These are phyloP conservation scores for Fusarium abutilonis DNA, from an alignment of 2,329 filamentous ascomycete genomes.

Conservation along the genomic window DNA sequence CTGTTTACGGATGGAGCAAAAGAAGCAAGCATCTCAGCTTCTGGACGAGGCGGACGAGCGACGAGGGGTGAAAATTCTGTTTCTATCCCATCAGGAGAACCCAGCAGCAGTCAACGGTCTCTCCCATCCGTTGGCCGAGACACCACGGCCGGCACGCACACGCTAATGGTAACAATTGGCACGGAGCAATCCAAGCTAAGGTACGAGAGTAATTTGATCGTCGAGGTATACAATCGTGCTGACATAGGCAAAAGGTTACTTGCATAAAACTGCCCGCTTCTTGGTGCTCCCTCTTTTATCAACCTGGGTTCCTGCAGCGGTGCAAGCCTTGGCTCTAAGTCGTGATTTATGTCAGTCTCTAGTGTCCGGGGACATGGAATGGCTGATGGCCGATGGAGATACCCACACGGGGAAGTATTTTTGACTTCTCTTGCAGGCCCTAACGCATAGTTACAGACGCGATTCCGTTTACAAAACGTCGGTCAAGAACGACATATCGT, in stretches of 20 bases:
- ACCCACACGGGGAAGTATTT: slow-evolving; percentile 19
- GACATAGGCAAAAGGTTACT: slow-evolving; percentile 26
- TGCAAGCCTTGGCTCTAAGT: slow-evolving; percentile 30
- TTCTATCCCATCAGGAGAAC: slow-evolving; percentile 43
- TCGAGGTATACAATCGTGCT: slow-evolving; percentile 28
- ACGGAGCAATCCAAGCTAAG: slow-evolving; percentile 15
- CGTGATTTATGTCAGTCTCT: slow-evolving; percentile 25
- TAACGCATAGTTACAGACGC: slow-evolving; percentile 34
- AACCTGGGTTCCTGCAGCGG: slow-evolving; percentile 34
- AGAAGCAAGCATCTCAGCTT: slow-evolving; percentile 37
- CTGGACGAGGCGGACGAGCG: slow-evolving; percentile 38
- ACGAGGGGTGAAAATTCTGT: slow-evolving; percentile 47
- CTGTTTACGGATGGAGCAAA: slow-evolving; percentile 35
- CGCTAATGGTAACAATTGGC: slow-evolving; percentile 13
- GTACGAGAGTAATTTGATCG: slow-evolving; percentile 6
- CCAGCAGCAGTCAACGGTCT: slow-evolving; percentile 29
- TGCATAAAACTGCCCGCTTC: slow-evolving; percentile 8
- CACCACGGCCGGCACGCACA: not conserved
- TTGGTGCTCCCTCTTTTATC: not conserved
- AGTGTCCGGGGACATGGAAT: slow-evolving; percentile 16
- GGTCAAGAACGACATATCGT: slow-evolving; percentile 38
- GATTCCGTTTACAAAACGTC: slow-evolving; percentile 38
- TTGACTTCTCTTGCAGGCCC: slow-evolving; percentile 37
- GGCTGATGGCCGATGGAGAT: slow-evolving; percentile 22
- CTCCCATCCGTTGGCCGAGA: slow-evolving; percentile 37